A percentile compares a stretch with the other conserved stretches of the same genome.
Evolutionary conservation across 176 grass and related monocot species (phyloP).

Genomic region (Bonia amplexicaulis): DNA sequence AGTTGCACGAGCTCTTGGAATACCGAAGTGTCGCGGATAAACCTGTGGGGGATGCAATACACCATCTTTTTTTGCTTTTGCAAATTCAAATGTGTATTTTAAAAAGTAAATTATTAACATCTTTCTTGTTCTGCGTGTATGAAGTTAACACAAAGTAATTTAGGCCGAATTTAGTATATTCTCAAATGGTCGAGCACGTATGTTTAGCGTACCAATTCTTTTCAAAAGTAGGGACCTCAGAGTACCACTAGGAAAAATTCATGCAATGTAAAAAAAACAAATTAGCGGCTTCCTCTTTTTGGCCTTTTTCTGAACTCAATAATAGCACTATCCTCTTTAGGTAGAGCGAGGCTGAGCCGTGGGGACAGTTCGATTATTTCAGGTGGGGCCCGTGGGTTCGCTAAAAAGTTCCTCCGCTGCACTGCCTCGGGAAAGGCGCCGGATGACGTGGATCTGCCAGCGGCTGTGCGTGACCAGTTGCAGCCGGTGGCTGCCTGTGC

Average conservation of each 20-base stretch:
- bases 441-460: slow-evolving; percentile 10
- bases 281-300: too few relatives aligned
- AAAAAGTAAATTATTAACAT: not conserved
- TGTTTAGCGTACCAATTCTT: not conserved
- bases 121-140: not conserved
- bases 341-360: not conserved
- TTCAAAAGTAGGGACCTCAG: too few relatives aligned
- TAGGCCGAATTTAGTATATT: too few relatives aligned
- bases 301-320: too few relatives aligned
- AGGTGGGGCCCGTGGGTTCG: not conserved
- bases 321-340: too few relatives aligned
- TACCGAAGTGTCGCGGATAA: too few relatives aligned
- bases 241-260: not conserved
- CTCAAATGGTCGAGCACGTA: not conserved
- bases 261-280: too few relatives aligned
- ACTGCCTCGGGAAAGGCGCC: not conserved
- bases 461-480: not conserved
- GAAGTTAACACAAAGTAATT: not conserved
- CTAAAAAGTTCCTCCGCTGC: not conserved
- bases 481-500: not conserved
- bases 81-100: not conserved
- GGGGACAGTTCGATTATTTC: not conserved
- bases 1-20: too few relatives aligned
- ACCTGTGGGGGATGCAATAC: too few relatives aligned
- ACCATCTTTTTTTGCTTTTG: not conserved